Percentiles rank a stretch among this genome's conserved stretches.
phyloP scores from a whole-genome alignment of 805 yeast genomes.

The Candida nonsorbophila region DNA sequence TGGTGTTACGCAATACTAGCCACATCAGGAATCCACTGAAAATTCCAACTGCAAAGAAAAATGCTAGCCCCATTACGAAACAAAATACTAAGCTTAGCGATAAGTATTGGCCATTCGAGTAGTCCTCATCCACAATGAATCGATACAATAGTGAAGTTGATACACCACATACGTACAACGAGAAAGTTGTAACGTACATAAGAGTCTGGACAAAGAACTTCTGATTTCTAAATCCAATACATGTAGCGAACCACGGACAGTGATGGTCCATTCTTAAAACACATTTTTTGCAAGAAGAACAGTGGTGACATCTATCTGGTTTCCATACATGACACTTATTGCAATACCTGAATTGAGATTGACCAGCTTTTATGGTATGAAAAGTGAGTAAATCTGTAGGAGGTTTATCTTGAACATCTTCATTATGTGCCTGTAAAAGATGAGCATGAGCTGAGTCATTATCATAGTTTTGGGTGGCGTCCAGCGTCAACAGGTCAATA shows the following conservation, averaged over 20 bases:
- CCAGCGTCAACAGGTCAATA: constrained; percentile 7
- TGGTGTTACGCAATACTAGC: constrained; percentile 57
- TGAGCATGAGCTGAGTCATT: not conserved
- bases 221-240: constrained; percentile 80
- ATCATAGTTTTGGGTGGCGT: constrained; percentile 3
- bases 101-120: constrained; percentile 31
- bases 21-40: constrained; percentile 57
- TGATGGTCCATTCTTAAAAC: constrained; percentile 54
- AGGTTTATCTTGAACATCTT: constrained; percentile 13
- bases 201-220: constrained; percentile 76
- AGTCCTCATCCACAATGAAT: constrained; percentile 42
- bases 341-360: constrained; percentile 51
- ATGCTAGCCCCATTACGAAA: constrained; percentile 53
- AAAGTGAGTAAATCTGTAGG: constrained; percentile 29
- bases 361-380: constrained; percentile 47
- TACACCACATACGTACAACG: constrained; percentile 34
- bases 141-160: constrained; percentile 39
- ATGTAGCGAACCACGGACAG: constrained; percentile 88
- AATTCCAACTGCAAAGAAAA: constrained; percentile 34
- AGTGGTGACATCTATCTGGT: constrained; percentile 57
- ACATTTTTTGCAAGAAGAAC: constrained; percentile 45
- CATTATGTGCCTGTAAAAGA: constrained; percentile 3
- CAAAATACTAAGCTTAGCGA: constrained; percentile 59
- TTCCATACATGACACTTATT: constrained; percentile 51
- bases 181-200: constrained; percentile 45